Conservation (phyloP, 495 filamentous ascomycete species). For the Neurospora pannonica region DNA sequence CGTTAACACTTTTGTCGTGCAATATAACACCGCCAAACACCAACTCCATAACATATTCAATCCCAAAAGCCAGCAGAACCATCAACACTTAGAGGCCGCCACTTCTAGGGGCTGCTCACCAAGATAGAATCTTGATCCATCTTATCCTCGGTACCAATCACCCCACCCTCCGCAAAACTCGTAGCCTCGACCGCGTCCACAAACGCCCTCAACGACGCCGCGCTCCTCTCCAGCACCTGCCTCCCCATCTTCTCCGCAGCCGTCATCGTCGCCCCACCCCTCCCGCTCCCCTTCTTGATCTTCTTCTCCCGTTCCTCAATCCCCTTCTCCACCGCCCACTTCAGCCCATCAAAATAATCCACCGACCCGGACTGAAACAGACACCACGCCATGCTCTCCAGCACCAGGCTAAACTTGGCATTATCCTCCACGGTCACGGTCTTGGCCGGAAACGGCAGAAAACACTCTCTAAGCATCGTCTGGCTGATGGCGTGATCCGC, state of each 20-base stretch:
- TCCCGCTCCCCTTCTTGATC: slow-evolving; percentile 36
- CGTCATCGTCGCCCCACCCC: slow-evolving; percentile 25
- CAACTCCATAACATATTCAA: not conserved
- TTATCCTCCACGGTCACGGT: slow-evolving; percentile 58
- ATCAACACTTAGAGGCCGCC: not conserved
- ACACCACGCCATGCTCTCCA: slow-evolving; percentile 62
- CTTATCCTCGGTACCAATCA: not conserved
- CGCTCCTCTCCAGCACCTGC: slow-evolving; percentile 28
- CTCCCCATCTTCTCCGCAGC: slow-evolving; percentile 24
- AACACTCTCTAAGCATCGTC: slow-evolving; percentile 54
- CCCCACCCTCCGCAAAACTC: slow-evolving; percentile 5
- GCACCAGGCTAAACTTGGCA: slow-evolving; percentile 64
- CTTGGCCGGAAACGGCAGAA: slow-evolving; percentile 63
- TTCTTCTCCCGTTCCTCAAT: slow-evolving; percentile 50
- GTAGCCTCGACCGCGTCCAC: slow-evolving; percentile 22
- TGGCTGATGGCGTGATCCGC: slow-evolving; percentile 40
- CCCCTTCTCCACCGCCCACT: slow-evolving; percentile 49
- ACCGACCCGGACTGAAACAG: slow-evolving; percentile 37
- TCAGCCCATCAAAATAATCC: slow-evolving; percentile 36
- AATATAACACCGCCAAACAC: not conserved
- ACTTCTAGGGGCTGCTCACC: not conserved
- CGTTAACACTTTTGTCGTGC: not conserved
- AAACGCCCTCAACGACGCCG: slow-evolving; percentile 27
- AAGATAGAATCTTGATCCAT: not conserved
- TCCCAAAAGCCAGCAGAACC: not conserved